These are phyloP conservation scores for Lichtheimia ornata DNA, from an alignment of 371 early-diverging fungal species.

Conservation along the genomic window DNA sequence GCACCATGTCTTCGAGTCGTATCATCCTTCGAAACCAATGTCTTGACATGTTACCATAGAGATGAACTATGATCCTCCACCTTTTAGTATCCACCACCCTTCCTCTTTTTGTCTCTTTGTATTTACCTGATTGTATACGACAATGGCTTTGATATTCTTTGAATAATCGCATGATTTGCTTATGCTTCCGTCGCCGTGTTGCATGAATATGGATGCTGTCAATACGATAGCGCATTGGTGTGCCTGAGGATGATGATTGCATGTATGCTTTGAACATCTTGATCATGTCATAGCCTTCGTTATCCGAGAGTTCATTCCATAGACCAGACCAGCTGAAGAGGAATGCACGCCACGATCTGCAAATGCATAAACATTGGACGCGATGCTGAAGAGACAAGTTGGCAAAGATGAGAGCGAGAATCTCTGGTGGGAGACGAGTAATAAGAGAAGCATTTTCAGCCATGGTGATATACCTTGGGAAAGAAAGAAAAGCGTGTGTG, in stretches of 20 bases:
- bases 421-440: background rate
- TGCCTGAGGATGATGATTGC: too few species aligned
- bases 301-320: slow-evolving; percentile 6
- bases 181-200: background rate
- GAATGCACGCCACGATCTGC: slow-evolving; percentile 7
- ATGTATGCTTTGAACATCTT: background rate
- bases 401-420: slow-evolving; percentile 6
- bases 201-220: background rate
- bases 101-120: background rate
- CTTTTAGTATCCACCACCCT: background rate
- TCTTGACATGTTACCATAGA: background rate
- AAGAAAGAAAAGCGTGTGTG: too few species aligned
- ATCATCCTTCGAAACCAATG: slow-evolving; percentile 1
- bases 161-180: too few species aligned
- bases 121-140: background rate
- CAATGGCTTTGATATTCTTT: too few species aligned
- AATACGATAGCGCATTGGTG: background rate
- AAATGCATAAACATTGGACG: background rate
- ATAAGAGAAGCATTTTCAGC: background rate
- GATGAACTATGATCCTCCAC: background rate
- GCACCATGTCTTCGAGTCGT: background rate
- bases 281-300: background rate
- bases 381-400: slow-evolving; percentile 6
- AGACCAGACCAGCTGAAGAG: slow-evolving; percentile 2
- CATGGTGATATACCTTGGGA: too few species aligned